Base-by-base conservation (phyloP, 768 basidiomycete genomes). In the Amanita rubescens region DNA sequence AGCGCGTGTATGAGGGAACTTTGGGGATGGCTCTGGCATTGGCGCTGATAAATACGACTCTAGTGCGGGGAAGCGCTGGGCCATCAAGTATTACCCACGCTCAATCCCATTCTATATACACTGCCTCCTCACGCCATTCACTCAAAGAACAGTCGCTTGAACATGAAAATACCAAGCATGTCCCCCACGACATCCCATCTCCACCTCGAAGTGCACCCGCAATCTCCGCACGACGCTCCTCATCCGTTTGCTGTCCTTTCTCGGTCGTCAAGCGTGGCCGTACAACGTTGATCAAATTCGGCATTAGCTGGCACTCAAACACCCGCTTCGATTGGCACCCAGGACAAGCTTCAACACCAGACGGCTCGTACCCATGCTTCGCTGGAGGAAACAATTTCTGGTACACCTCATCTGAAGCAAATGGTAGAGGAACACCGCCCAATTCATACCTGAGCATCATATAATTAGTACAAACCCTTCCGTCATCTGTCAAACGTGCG, bases 261-360 rank as follows among this genome's bases (percentile, higher is more conserved):
- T 57, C 61, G 35, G 64, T 58, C 30, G 65, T 63, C 12, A n/a
- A n/a, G n/a, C 27, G 5, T 8, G 5, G 27, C 27, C 27, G 27
- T 30, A 96, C 72, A 12, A 90, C 69, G 49, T 89, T 89, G 65
- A 97, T 93, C 49, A 97, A 71, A 63, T 93, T 91, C 1, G 95
- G 95, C 83, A 94, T 95, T 50, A 97, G 74, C 66, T 98, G 95
- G 61, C 88, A 88, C 66, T 98, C 95, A 65, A 96, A 98, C 19
- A 85, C 78, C 14, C 92, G 79, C 41, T 70, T 71, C 2, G 79
- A 74, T 34, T 73, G 70, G 70, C 95, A 98, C 12, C 69, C 62
- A 1, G 82, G 74, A 64, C 95, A 98, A 0, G 67, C 56, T 0
- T 86, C 81, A 27, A 93, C 70, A 7, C 74, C 66, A 0, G 73